A percentile compares a stretch with the other conserved stretches of the same genome.
phyloP scores from a whole-genome alignment of 805 yeast species.

The Ogataea zsoltii region DNA sequence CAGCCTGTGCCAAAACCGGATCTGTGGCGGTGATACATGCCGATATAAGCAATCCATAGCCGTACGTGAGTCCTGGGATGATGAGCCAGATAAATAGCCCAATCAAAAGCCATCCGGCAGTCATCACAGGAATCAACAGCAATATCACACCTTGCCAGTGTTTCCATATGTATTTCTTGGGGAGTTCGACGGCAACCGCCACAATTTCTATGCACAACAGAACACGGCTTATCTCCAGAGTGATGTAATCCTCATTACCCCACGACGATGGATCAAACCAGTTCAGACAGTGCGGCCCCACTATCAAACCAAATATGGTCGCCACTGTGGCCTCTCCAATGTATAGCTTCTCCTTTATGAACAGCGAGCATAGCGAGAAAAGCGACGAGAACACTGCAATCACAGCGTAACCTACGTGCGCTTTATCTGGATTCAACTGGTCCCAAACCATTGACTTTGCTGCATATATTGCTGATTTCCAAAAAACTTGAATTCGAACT shows the following conservation, averaged over 20 bases:
- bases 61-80: conserved; percentile 56
- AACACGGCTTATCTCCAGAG: conserved; percentile 60
- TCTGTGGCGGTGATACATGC: conserved; percentile 80
- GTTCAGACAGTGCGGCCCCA: conserved; percentile 58
- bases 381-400: conserved; percentile 60
- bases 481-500: too few species aligned
- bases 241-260: conserved; percentile 56
- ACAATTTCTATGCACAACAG: conserved; percentile 71
- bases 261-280: conserved; percentile 60
- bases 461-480: not conserved
- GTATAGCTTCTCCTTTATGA: conserved; percentile 58
- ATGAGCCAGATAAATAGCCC: conserved; percentile 63
- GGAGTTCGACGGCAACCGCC: conserved; percentile 72
- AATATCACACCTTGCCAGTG: conserved; percentile 61
- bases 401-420: conserved; percentile 51
- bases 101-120: conserved; percentile 65
- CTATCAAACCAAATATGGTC: conserved; percentile 58
- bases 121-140: conserved; percentile 68
- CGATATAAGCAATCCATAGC: conserved; percentile 58
- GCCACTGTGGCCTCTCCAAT: conserved; percentile 72
- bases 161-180: conserved; percentile 60
- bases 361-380: conserved; percentile 58
- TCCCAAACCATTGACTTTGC: conserved; percentile 32
- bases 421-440: conserved; percentile 33
- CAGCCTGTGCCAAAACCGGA: conserved; percentile 73